Evolutionary conservation across 805 yeast genomes (phyloP), one percentile per base, ranked within the genome.

Genomic region (Ogataea glucozyma): DNA sequence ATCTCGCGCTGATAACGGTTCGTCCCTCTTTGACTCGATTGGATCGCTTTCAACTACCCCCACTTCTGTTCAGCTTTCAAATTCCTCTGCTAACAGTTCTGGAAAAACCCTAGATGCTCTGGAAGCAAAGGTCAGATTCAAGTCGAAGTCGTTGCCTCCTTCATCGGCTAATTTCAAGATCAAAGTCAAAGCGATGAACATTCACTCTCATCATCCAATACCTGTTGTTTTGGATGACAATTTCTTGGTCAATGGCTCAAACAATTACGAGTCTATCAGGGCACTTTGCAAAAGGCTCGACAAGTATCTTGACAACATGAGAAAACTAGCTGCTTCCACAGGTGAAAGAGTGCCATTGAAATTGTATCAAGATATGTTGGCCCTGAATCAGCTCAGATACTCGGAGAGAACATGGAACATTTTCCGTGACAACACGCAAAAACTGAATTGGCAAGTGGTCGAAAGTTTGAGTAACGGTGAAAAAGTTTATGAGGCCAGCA

Each of bases 171-270:
- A 26, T 4, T 39, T 46, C n/a, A 38, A 36, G 16, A 18, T 44
- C 12, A 18, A 18, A 1, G 30, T 56, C 30, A 43, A 30, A 18
- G 43, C 44, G 1, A 23, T 47, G 27, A 50, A 47, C 18, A 5
- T 53, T 1, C 23, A 29, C 8, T 48, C 58, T 4, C 16, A 21
- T 5, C 14, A 31, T 4, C 45, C 50, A 2, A 69, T 73, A 31
- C 78, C 79, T 13, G 54, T 73, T 13, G 65, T 65, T 39, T 45
- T 73, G n/a, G 64, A 68, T 14, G 47, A 65, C 4, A 13, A 34
- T 14, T 34, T 34, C 17, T 9, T 34, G 0, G 65, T 61, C 36
- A 40, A 65, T 20, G 47, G 68, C 16, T 29, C 57, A 26, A 53
- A 58, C 31, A 10, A 26, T 9, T 26, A 16, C 16, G 26, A 20